Evolutionary conservation across 2,329 filamentous ascomycete genomes (phyloP), one percentile per base, ranked within the genome.

Genomic region (Apiospora rasikravindrae): DNA sequence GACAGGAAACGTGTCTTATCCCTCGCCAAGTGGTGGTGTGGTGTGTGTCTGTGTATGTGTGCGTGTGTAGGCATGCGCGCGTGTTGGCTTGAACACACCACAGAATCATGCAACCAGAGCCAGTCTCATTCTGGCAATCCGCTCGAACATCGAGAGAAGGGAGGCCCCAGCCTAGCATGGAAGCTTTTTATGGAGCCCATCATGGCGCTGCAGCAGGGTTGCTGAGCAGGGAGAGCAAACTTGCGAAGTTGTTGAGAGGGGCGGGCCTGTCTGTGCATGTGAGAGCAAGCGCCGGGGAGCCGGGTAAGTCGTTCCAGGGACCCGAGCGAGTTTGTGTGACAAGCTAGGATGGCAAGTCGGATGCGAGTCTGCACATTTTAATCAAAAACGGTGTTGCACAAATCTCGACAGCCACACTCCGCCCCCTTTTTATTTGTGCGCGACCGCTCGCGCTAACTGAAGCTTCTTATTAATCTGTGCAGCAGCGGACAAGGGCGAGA

Each of bases 101-200:
- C 29, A 19, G 16, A 11, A 61, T n/a, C 53, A 45, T 67, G 66
- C 26, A 44, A 29, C 26, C 66, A 68, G 26, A 47, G 42, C 42
- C 66, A 29, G 26, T 47, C 66, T 47, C 29, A 45, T 45, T 45
- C 29, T 26, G 68, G 68, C 29, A 69, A 69, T 44, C 68, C 47
- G 68, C 19, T 69, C 68, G 68, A 69, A 69, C 47, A 69, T 40
- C 29, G 22, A 69, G 47, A 69, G 67, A 69, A 69, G 68, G 68
- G 68, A 40, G 68, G 47, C 14, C 47, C 49, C 19, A 53, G 45
- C 29, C 49, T 26, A 51, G 45, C 68, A 69, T 69, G 47, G 68
- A 69, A 57, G 68, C 47, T 69, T 57, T 69, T 69, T 42, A 69
- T 69, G 45, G 45, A 57, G 33, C 26, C 29, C 33, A 57, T 51